Conservation (phyloP, 495 filamentous ascomycete genomes). For the Hyaloscypha finlandica region DNA sequence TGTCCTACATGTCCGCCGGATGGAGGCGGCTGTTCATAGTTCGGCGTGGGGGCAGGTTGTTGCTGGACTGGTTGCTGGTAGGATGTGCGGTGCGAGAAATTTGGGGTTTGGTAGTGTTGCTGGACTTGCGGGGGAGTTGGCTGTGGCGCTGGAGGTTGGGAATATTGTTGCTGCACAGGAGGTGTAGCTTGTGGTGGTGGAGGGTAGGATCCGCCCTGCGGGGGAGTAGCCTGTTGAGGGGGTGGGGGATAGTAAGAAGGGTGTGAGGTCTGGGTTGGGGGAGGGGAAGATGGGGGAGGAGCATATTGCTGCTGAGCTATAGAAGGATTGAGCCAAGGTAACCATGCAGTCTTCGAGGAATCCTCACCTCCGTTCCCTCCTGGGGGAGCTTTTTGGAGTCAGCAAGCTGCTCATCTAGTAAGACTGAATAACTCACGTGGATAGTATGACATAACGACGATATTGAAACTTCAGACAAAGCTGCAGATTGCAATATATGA, state of each 20-base stretch:
- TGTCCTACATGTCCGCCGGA: slow-evolving; percentile 22
- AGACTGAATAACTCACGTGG: slow-evolving; percentile 30
- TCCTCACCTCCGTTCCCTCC: slow-evolving; percentile 24
- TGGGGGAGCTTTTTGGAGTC: slow-evolving; percentile 27
- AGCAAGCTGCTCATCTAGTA: slow-evolving; percentile 11
- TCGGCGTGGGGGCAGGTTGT: slow-evolving; percentile 19
- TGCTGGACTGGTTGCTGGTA: slow-evolving; percentile 28
- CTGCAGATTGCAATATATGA: background rate
- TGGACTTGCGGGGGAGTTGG: slow-evolving; percentile 42
- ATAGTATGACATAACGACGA: slow-evolving; percentile 30
- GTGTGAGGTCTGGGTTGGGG: slow-evolving; percentile 26
- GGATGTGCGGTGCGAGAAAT: slow-evolving; percentile 29
- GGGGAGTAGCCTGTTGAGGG: slow-evolving; percentile 27
- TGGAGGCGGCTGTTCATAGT: slow-evolving; percentile 33
- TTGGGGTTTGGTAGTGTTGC: slow-evolving; percentile 38
- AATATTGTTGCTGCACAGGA: slow-evolving; percentile 32
- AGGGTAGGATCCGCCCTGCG: slow-evolving; percentile 4
- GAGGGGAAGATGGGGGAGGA: slow-evolving; percentile 37
- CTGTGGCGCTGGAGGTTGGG: slow-evolving; percentile 32
- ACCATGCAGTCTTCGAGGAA: background rate
- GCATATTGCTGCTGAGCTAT: slow-evolving; percentile 40
- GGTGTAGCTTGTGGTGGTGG: slow-evolving; percentile 36
- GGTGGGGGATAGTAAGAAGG: slow-evolving; percentile 41
- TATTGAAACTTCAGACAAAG: background rate
- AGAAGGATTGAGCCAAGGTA: slow-evolving; percentile 12